phyloP scores from a whole-genome alignment of 768 basidiomycete genomes.

The Daedalea quercina region DNA sequence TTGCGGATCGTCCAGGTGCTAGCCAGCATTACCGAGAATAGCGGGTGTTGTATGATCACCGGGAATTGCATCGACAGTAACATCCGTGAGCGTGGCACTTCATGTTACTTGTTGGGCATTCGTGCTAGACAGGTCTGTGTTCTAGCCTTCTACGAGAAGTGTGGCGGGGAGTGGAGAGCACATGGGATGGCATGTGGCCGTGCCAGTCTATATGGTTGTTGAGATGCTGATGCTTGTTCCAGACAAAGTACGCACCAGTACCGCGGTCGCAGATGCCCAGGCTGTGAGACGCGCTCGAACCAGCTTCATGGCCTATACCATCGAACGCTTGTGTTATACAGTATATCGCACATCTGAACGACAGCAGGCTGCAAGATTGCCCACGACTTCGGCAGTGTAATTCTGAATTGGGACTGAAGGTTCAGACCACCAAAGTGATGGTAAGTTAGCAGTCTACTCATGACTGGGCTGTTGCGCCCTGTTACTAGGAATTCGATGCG shows the following conservation, averaged over 20 bases:
- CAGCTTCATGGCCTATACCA: background rate
- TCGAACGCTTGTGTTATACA: background rate
- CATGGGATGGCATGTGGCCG: slow-evolving; percentile 70
- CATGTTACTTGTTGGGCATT: background rate
- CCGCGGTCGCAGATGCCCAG: slow-evolving; percentile 32
- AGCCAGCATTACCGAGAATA: slow-evolving; percentile 72
- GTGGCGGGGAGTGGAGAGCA: slow-evolving; percentile 87
- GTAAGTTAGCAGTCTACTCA: too few species aligned
- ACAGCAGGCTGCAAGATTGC: too few species aligned
- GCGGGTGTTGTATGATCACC: slow-evolving; percentile 93
- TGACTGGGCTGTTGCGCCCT: too few species aligned
- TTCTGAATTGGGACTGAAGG: too few species aligned
- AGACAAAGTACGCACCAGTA: slow-evolving; percentile 61
- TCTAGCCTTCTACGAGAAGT: slow-evolving; percentile 94
- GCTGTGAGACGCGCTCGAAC: slow-evolving; percentile 22
- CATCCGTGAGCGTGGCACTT: slow-evolving; percentile 61
- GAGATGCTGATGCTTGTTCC: background rate
- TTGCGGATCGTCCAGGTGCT: slow-evolving; percentile 81
- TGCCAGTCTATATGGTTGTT: background rate
- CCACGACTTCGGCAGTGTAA: too few species aligned
- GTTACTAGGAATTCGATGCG: too few species aligned
- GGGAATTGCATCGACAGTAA: slow-evolving; percentile 90
- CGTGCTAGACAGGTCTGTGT: background rate
- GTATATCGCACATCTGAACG: background rate
- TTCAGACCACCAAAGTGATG: too few species aligned